phyloP scores from a whole-genome alignment of 768 basidiomycete genomes.

The Rhizopogon sp. region DNA sequence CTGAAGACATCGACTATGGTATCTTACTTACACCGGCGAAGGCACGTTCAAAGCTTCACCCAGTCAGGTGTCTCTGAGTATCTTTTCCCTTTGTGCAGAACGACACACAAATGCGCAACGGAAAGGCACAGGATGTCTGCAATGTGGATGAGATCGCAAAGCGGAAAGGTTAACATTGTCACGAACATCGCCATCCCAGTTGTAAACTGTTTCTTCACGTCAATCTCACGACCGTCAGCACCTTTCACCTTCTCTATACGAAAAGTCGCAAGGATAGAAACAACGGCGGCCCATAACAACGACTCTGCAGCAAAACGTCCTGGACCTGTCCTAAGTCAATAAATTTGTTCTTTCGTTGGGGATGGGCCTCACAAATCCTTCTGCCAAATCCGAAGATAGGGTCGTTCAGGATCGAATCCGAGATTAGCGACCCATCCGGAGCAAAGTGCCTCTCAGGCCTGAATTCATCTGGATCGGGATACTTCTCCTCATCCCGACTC shows the following conservation, averaged over 20 bases:
- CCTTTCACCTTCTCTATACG: conserved; percentile 5
- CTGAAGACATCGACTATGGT: no score
- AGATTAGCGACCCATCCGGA: conserved; percentile 6
- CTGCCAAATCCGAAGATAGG: conserved; percentile 4
- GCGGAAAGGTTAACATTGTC: background rate
- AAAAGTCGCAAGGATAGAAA: conserved; percentile 15
- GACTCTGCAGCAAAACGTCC: conserved; percentile 3
- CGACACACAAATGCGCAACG: background rate
- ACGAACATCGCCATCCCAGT: background rate
- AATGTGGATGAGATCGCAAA: background rate
- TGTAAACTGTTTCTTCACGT: background rate
- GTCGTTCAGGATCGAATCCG: background rate
- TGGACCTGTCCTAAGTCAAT: conserved; percentile 4
- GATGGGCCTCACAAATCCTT: conserved; percentile 1
- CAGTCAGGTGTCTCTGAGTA: background rate
- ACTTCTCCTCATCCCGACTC: conserved; percentile 17
- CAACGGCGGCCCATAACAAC: conserved; percentile 1
- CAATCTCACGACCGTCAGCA: background rate
- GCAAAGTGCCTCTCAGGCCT: conserved; percentile 29
- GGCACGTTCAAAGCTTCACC: background rate
- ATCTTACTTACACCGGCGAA: no score
- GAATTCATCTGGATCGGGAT: conserved; percentile 25
- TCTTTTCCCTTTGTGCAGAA: background rate
- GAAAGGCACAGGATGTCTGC: background rate
- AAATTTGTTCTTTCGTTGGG: background rate